Conservation (phyloP, 2,329 filamentous ascomycete genomes). For the Colletotrichum sp. region DNA sequence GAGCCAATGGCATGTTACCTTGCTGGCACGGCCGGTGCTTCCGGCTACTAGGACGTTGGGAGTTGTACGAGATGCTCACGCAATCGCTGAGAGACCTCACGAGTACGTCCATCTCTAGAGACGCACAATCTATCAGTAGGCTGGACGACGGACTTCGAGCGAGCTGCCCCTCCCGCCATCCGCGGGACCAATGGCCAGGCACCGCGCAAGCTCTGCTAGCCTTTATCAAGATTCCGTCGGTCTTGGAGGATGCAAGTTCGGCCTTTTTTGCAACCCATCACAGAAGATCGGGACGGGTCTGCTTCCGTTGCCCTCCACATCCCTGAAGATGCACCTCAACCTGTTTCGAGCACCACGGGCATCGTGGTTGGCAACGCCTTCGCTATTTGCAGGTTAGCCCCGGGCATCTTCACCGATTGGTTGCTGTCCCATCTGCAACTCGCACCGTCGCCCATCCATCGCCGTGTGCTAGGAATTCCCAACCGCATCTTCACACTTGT, state of each 20-base stretch:
- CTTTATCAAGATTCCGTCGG: background rate
- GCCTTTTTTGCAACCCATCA: background rate
- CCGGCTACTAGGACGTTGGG: background rate
- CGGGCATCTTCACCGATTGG: background rate
- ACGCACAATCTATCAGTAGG: background rate
- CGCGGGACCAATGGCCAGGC: background rate
- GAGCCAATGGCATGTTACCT: background rate
- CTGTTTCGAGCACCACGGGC: background rate
- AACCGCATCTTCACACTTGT: background rate
- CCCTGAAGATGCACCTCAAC: slow-evolving; percentile 1
- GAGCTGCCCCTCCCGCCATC: background rate
- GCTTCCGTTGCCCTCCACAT: background rate
- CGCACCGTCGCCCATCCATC: background rate
- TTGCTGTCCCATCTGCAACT: background rate
- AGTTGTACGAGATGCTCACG: background rate
- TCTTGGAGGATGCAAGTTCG: background rate
- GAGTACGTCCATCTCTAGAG: background rate
- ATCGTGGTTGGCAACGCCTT: background rate
- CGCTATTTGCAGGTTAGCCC: background rate
- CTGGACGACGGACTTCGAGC: background rate
- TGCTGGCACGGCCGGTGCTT: background rate
- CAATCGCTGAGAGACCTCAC: background rate
- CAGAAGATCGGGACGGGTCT: background rate
- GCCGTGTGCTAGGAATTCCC: background rate
- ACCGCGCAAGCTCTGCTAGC: background rate